These are phyloP conservation scores for Annona cherimola DNA, from an alignment of 164 flowering plant genomes.

Conservation along the genomic window DNA sequence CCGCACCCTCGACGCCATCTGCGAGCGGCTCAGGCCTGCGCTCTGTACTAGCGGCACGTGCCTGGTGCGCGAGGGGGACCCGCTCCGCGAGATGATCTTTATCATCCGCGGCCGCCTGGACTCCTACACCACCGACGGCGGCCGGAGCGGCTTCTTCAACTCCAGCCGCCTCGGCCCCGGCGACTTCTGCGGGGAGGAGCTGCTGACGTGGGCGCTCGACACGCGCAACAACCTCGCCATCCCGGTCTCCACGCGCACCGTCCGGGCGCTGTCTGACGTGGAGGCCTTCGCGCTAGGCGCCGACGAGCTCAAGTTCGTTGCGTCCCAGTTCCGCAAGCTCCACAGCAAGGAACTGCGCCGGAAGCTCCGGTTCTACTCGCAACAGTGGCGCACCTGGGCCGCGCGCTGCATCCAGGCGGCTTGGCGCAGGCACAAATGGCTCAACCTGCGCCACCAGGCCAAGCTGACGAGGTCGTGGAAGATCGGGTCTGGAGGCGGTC, in stretches of 20 bases:
- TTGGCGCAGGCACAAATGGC: constrained; percentile 59
- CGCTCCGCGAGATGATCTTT: constrained; percentile 87
- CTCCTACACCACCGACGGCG: constrained; percentile 87
- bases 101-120: constrained; percentile 87
- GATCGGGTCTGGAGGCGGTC: constrained; percentile 7
- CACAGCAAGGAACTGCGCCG: constrained; percentile 83
- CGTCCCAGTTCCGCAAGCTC: constrained; percentile 69
- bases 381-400: constrained; percentile 95
- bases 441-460: constrained; percentile 27
- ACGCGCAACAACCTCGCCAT: constrained; percentile 58
- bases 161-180: constrained; percentile 74
- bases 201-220: constrained; percentile 90
- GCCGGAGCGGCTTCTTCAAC: constrained; percentile 92
- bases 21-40: constrained; percentile 89
- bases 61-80: constrained; percentile 87
- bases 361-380: constrained; percentile 80
- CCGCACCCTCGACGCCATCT: constrained; percentile 81
- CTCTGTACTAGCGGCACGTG: constrained; percentile 67
- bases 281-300: constrained; percentile 82
- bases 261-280: constrained; percentile 71
- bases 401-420: constrained; percentile 88
- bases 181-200: constrained; percentile 93
- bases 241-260: constrained; percentile 86
- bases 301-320: constrained; percentile 84
- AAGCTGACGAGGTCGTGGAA: constrained; percentile 39